phyloP scores from a whole-genome alignment of 2,329 filamentous ascomycete species.

The Ophiosphaerella korrae region DNA sequence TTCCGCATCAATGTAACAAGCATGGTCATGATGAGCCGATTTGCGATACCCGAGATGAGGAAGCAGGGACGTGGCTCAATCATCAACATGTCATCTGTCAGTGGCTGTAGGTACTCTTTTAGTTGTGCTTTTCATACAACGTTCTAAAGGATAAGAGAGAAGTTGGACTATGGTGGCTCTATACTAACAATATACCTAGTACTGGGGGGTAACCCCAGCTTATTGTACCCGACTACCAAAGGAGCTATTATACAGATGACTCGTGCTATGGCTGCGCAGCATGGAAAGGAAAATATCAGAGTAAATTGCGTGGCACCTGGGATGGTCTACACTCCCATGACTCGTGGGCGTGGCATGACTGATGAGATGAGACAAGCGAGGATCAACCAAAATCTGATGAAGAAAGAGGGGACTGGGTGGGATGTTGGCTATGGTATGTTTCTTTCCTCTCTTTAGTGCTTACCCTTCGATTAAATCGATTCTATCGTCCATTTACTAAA shows the following conservation, averaged over 20 bases:
- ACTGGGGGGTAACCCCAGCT: slow-evolving; percentile 70
- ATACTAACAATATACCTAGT: slow-evolving; percentile 36
- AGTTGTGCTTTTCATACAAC: too few relatives aligned
- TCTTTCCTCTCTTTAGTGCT: too few relatives aligned
- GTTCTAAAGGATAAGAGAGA: too few relatives aligned
- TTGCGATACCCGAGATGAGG: slow-evolving; percentile 71
- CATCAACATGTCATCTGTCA: slow-evolving; percentile 81
- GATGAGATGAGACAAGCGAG: slow-evolving; percentile 30
- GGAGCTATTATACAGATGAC: slow-evolving; percentile 79
- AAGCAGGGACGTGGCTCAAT: slow-evolving; percentile 67
- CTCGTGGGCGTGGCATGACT: slow-evolving; percentile 28
- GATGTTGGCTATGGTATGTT: slow-evolving; percentile 16
- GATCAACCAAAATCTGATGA: slow-evolving; percentile 31
- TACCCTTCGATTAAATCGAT: too few relatives aligned
- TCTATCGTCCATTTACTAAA: too few relatives aligned
- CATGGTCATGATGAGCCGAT: slow-evolving; percentile 77
- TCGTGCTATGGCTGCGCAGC: slow-evolving; percentile 73
- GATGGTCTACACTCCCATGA: slow-evolving; percentile 48
- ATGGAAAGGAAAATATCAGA: slow-evolving; percentile 69
- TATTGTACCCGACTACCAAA: slow-evolving; percentile 76
- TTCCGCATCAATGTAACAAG: slow-evolving; percentile 78
- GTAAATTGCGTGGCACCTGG: slow-evolving; percentile 76
- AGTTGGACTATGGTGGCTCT: too few relatives aligned
- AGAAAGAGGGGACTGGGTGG: slow-evolving; percentile 22
- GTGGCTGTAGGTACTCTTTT: slow-evolving; percentile 56